Percentiles rank a stretch among this genome's conserved stretches.
These are phyloP conservation scores for Zizania palustris DNA, from an alignment of 202 grass and related monocot genomes.

Conservation along the genomic window DNA sequence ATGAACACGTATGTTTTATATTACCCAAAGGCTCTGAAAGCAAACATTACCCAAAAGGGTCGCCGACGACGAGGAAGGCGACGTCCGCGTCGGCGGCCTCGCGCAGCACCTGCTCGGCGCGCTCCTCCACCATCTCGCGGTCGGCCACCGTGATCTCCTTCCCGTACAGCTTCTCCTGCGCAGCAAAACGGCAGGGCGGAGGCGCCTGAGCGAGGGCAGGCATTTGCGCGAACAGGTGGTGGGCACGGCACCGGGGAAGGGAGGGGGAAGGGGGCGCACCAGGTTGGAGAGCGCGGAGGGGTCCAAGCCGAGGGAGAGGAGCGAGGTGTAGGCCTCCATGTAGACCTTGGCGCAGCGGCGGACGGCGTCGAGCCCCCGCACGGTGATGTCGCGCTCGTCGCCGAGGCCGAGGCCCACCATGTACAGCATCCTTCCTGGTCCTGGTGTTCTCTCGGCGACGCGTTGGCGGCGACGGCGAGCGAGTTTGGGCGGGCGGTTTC, in stretches of 20 bases:
- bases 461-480: neutral
- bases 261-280: slow-evolving; percentile 32
- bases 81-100: slow-evolving; percentile 58
- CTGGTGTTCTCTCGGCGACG: neutral
- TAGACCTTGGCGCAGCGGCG: slow-evolving; percentile 74
- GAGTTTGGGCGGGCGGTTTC: neutral
- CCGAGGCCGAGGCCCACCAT: slow-evolving; percentile 87
- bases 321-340: slow-evolving; percentile 96
- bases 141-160: slow-evolving; percentile 82
- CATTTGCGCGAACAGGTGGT: slow-evolving; percentile 40
- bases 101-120: slow-evolving; percentile 61
- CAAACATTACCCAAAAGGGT: slow-evolving; percentile 80
- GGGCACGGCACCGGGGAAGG: neutral
- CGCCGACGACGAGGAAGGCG: slow-evolving; percentile 88
- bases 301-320: slow-evolving; percentile 86
- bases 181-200: neutral
- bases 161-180: slow-evolving; percentile 83
- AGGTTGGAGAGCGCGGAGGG: slow-evolving; percentile 70
- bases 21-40: neutral
- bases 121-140: slow-evolving; percentile 94
- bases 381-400: slow-evolving; percentile 90
- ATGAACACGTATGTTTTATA: neutral
- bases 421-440: slow-evolving; percentile 64
- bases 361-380: slow-evolving; percentile 82
- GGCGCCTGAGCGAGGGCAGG: slow-evolving; percentile 15